Evolutionary conservation across 129 eudicot species (phyloP), one percentile per base, ranked within the genome.

Genomic region (Pulicaria dysenterica): DNA sequence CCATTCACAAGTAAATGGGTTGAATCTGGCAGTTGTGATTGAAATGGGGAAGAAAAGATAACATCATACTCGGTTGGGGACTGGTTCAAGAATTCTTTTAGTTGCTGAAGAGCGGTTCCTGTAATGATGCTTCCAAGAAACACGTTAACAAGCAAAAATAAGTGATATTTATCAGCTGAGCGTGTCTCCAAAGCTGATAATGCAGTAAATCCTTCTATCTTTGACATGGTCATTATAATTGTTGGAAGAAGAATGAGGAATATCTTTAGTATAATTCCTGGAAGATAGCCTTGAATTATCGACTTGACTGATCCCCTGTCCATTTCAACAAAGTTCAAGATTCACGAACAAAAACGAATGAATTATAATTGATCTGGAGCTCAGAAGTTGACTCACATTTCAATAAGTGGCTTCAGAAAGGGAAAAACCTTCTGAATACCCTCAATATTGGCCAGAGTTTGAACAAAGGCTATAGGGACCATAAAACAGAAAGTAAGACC

Each of bases 21-120:
- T 39, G 12, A 51, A 37, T 14, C 51, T 15, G 15, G 7, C n/a
- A 16, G 2, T 13, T 45, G 36, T 69, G 44, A 41, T 43, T 6
- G 51, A 64, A 40, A 57, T 14, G 51, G 12, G 9, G 40, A 31
- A 70, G 57, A 24, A 24, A 24, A 10, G 56, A 16, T 56, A 34
- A 50, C 7, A 41, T 77, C 96, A 68, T 85, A 92, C 98, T 87
- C 96, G 49, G 90, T 69, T 31, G 98, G 89, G 67, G 96, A 64
- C 81, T 90, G 89, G 38, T 90, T 76, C 15, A 88, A 56, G 65
- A 93, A 87, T 34, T 43, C 77, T 38, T 93, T 73, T 37, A 93
- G 96, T 79, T 93, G 98, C 76, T 93, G 84, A 71, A 93, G 91
- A 48, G 98, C 98, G 3, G 96, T 92, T 73, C 98, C 98, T 16